A percentile compares a stretch with the other conserved stretches of the same genome.
phyloP scores from a whole-genome alignment of 2,329 filamentous ascomycete genomes.

The Sporothrix protearum region DNA sequence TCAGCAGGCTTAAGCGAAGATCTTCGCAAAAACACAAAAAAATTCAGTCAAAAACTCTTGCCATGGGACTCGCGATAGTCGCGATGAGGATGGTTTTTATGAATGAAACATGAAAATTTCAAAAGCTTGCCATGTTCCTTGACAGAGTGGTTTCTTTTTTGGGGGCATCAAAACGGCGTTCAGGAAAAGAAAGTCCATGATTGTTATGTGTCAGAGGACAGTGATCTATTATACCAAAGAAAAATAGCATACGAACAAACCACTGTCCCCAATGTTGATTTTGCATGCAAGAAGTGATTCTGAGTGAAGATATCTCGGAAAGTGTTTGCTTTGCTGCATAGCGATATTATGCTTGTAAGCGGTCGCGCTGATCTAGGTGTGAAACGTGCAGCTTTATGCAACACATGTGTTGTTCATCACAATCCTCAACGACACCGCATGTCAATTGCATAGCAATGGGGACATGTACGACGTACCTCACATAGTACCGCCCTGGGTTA shows the following conservation, averaged over 20 bases:
- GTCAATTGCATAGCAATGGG: not conserved
- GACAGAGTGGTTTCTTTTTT: constrained; percentile 18
- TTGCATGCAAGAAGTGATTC: not conserved
- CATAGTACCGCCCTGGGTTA: not conserved
- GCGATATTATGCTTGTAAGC: not conserved
- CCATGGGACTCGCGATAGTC: constrained; percentile 2
- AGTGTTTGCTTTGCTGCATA: not conserved
- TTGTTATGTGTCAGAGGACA: constrained; percentile 23
- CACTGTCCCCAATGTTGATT: constrained; percentile 12
- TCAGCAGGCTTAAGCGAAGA: constrained; percentile 55
- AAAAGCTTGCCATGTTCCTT: constrained; percentile 7
- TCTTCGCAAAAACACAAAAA: not conserved
- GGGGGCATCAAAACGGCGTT: constrained; percentile 42
- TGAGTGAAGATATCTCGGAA: not conserved
- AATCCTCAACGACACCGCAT: not conserved
- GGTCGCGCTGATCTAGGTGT: too few species aligned
- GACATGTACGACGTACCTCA: too few species aligned
- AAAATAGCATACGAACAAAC: constrained; percentile 24
- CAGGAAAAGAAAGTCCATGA: constrained; percentile 30
- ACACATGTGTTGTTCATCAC: not conserved
- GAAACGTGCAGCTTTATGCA: not conserved
- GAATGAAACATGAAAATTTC: not conserved
- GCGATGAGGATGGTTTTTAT: constrained; percentile 12
- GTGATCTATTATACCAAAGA: constrained; percentile 24
- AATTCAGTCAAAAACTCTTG: not conserved